These are phyloP conservation scores for Cichorium intybus DNA, from an alignment of 140 eudicot genomes.

Conservation along the genomic window DNA sequence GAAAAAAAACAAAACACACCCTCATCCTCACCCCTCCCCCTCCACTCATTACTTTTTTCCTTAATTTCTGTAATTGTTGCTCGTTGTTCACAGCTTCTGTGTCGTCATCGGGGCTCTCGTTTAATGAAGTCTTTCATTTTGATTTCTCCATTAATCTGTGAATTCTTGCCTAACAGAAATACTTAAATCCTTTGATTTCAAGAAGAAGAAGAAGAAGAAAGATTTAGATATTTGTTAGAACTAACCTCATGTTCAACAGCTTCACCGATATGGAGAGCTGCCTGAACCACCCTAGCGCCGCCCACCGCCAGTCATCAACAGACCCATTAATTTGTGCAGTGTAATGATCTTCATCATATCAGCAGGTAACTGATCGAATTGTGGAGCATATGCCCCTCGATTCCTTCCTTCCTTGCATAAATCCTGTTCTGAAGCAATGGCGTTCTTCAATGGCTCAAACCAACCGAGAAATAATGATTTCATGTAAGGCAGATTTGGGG, in stretches of 20 bases:
- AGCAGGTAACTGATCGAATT: slow-evolving; percentile 79
- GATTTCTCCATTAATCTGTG: slow-evolving; percentile 69
- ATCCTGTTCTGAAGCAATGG: slow-evolving; percentile 71
- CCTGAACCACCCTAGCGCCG: slow-evolving; percentile 71
- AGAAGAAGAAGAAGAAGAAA: too few species aligned
- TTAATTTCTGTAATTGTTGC: slow-evolving; percentile 47
- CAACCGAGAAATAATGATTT: too few species aligned
- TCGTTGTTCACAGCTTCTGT: slow-evolving; percentile 40
- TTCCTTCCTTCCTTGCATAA: slow-evolving; percentile 57
- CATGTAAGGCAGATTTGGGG: slow-evolving; percentile 89
- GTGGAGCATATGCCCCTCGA: slow-evolving; percentile 52
- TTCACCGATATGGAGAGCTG: slow-evolving; percentile 72
- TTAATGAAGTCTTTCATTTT: slow-evolving; percentile 54
- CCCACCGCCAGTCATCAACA: slow-evolving; percentile 90
- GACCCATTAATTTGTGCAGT: slow-evolving; percentile 86
- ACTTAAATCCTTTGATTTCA: too few species aligned
- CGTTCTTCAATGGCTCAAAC: slow-evolving; percentile 91
- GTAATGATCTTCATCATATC: slow-evolving; percentile 93
- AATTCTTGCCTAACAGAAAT: slow-evolving; percentile 60
- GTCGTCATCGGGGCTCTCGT: too few species aligned
- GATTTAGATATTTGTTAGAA: too few species aligned
- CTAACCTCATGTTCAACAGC: too few species aligned
- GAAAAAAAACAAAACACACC: too few species aligned
- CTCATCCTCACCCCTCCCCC: slow-evolving; percentile 79
- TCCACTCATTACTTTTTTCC: slow-evolving; percentile 57